Base-by-base conservation (phyloP, 192 early-diverging fungal species). In the Umbelopsis ramanniana region DNA sequence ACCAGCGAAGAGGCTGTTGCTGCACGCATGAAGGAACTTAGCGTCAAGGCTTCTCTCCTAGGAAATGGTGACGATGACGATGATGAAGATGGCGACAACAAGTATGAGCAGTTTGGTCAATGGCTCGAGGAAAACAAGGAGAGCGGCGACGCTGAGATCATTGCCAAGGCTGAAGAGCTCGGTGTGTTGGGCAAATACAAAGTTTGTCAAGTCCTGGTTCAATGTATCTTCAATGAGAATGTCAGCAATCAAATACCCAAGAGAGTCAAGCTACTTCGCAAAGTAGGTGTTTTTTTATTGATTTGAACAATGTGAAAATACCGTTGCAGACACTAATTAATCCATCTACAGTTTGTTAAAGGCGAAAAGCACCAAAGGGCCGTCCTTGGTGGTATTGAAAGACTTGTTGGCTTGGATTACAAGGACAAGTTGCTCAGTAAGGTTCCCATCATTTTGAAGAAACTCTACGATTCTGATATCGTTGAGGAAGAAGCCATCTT, bases 321-420 rank as follows among this genome's bases (percentile, higher is more conserved):
- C 8, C 40, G 11, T 12, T 6, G 40, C 40, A 43, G 8, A 12
- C 11, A 43, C 11, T 43, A 43, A 43, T 5, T 43, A 7, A 7
- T 11, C 40, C 40, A 6, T 11, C 0, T 5, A 43, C 40, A 43
- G 76, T 98, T 99, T 78, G 84, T 92, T 71, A 76, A 75, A 69
- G 87, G 80, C 69, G 92, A 95, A 69, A 97, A 97, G 81, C 86
- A 89, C 70, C 96, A 97, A 84, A 91, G 90, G 74, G 91, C 90
- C 21, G 74, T 96, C 21, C 82, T 99, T 15, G 97, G 97, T 75
- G 97, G 96, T 22, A 88, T 98, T 68, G 96, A 97, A 82, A 85
- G 91, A 22, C 81, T 97, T 54, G 89, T 96, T 47, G 90, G 82
- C 52, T 83, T 86, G 29, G 82, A 83, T 54, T 71, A 72, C 76